Base-by-base conservation (phyloP, 805 yeast genomes). In the Ogataea chonburiensis region DNA sequence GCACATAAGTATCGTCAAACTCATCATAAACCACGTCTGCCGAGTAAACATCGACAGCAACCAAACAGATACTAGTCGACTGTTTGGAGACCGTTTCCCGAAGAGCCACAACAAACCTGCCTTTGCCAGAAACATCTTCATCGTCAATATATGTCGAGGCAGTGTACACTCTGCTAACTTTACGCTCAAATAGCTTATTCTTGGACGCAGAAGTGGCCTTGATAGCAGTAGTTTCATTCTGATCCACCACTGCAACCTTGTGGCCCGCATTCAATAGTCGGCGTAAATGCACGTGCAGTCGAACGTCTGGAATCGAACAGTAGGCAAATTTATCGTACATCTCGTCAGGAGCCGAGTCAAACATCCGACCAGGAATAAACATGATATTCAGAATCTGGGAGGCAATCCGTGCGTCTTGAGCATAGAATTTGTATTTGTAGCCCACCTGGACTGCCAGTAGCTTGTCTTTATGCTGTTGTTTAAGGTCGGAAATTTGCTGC, bases 181-280 rank as follows among this genome's bases (percentile, higher is more conserved):
- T 63, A 30, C 98, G 65, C 34, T 73, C 73, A 60, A 91, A 86
- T 2, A 88, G 70, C 17, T 70, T 67, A 19, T 70, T 63, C 37
- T 73, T 74, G 42, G 73, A 79, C 5, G 73, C 58, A 3, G 75
- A 61, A 19, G 58, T 59, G 5, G 73, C 69, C 51, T 86, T 86
- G 10, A 86, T 67, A 0, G 87, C 86, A 2, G 87, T 81, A 0
- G 91, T 77, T 54, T 91, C 97, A 4, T 75, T 54, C 53, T 93
- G 98, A 52, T 82, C 81, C 0, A 89, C 93, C 2, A 93, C 77
- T 0, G 94, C 98, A 3, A 93, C 86, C 55, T 84, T 89, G 41
- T 76, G 64, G 0, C 96, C 96, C 37, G 67, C 67, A 24, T 72
- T 74, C 4, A 93, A 67, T 12, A 91, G 63, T 41, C 91, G 68